phyloP scores from a whole-genome alignment of 2,329 filamentous ascomycete genomes.

The Pseudocercospora fuligena region DNA sequence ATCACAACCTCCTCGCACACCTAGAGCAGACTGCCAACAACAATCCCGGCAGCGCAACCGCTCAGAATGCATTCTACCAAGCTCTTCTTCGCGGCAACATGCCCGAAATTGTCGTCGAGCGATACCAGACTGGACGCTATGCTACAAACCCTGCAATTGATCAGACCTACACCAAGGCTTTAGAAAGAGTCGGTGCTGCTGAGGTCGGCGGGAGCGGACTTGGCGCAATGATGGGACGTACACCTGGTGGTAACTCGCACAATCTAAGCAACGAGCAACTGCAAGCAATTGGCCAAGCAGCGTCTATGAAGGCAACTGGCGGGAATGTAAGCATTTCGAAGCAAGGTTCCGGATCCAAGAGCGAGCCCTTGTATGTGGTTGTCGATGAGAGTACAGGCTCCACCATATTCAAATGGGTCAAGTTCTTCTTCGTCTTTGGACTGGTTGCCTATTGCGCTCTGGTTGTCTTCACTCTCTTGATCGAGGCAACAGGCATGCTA shows the following conservation, averaged over 20 bases:
- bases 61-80: constrained; percentile 93
- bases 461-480: constrained; percentile 76
- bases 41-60: constrained; percentile 82
- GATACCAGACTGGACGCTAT: constrained; percentile 85
- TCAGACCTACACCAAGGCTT: constrained; percentile 75
- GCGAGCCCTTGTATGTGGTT: constrained; percentile 89
- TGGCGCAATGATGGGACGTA: constrained; percentile 31
- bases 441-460: constrained; percentile 80
- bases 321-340: constrained; percentile 64
- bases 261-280: constrained; percentile 65
- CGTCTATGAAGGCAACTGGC: constrained; percentile 72
- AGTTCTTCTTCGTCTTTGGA: constrained; percentile 79
- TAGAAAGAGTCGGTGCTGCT: constrained; percentile 64
- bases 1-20: constrained; percentile 71
- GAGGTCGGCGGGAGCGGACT: constrained; percentile 40
- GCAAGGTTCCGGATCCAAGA: constrained; percentile 71
- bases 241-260: constrained; percentile 44
- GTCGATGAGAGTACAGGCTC: constrained; percentile 86
- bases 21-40: constrained; percentile 92
- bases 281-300: constrained; percentile 80
- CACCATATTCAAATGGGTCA: constrained; percentile 87
- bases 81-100: constrained; percentile 88
- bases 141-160: constrained; percentile 80
- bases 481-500: constrained; percentile 79
- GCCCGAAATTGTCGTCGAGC: constrained; percentile 88